phyloP scores from a whole-genome alignment of 164 flowering plant species.

The Liquidambar formosana region DNA sequence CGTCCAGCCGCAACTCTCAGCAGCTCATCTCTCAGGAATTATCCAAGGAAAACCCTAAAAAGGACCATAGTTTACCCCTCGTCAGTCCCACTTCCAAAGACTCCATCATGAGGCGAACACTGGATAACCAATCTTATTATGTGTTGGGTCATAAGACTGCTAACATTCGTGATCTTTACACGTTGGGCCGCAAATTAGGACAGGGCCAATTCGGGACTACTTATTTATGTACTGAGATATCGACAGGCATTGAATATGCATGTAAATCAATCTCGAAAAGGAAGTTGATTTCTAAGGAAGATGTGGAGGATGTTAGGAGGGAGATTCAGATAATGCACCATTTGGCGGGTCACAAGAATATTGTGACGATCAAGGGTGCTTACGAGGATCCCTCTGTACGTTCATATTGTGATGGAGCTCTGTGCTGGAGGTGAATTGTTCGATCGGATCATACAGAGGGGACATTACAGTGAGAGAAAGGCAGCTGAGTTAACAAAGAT shows the following conservation, averaged over 20 bases:
- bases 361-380: constrained; percentile 85
- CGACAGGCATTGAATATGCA: constrained; percentile 72
- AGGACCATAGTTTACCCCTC: constrained; percentile 15
- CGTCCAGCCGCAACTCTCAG: constrained; percentile 34
- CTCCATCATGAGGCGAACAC: constrained; percentile 57
- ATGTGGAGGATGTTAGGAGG: constrained; percentile 85
- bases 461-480: constrained; percentile 83
- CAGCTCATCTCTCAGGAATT: constrained; percentile 40
- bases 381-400: constrained; percentile 75
- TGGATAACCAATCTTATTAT: constrained; percentile 57
- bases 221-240: constrained; percentile 61
- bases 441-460: constrained; percentile 85
- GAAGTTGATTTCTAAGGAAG: constrained; percentile 83
- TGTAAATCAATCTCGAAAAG: constrained; percentile 87
- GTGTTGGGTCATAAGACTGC: constrained; percentile 86
- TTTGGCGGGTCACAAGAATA: constrained; percentile 79
- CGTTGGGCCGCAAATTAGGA: constrained; percentile 80
- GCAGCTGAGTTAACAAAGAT: constrained; percentile 88
- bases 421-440: constrained; percentile 86
- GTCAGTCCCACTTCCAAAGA: constrained; percentile 39
- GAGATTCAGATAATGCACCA: constrained; percentile 98
- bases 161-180: constrained; percentile 81
- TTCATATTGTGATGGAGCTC: constrained; percentile 88
- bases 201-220: constrained; percentile 96
- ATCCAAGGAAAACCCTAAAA: constrained; percentile 36